phyloP scores from a whole-genome alignment of 805 yeast species.

The Saturnispora diversa region DNA sequence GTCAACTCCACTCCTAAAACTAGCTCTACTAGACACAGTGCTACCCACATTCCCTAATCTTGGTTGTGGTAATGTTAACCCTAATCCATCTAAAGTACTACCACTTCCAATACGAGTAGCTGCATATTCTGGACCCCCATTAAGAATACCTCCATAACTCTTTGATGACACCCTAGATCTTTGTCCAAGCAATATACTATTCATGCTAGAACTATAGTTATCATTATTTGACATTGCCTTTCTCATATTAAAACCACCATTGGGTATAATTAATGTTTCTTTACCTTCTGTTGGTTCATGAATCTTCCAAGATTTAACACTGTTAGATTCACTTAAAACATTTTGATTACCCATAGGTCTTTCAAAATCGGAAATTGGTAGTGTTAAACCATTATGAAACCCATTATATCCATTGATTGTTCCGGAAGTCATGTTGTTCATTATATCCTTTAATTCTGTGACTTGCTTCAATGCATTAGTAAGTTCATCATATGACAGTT shows the following conservation, averaged over 20 bases:
- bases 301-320: constrained; percentile 4
- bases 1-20: background rate
- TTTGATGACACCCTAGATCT: too few relatives aligned
- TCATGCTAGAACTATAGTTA: background rate
- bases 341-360: constrained; percentile 9
- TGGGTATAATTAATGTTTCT: background rate
- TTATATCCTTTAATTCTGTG: background rate
- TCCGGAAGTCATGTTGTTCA: background rate
- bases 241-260: background rate
- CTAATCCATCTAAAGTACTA: constrained; percentile 7
- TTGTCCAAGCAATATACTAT: background rate
- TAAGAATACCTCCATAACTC: too few relatives aligned
- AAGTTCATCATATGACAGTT: background rate
- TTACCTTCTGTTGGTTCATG: background rate
- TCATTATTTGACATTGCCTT: background rate
- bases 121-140: background rate
- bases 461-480: background rate
- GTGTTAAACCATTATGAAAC: background rate
- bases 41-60: background rate
- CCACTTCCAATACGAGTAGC: background rate
- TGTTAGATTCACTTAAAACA: constrained; percentile 5
- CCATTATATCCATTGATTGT: background rate
- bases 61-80: constrained; percentile 7
- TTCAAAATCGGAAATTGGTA: constrained; percentile 2
- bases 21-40: background rate